A percentile compares a stretch with the other conserved stretches of the same genome.
phyloP scores from a whole-genome alignment of 139 green algal species.

The Chlamydomonas sp. region DNA sequence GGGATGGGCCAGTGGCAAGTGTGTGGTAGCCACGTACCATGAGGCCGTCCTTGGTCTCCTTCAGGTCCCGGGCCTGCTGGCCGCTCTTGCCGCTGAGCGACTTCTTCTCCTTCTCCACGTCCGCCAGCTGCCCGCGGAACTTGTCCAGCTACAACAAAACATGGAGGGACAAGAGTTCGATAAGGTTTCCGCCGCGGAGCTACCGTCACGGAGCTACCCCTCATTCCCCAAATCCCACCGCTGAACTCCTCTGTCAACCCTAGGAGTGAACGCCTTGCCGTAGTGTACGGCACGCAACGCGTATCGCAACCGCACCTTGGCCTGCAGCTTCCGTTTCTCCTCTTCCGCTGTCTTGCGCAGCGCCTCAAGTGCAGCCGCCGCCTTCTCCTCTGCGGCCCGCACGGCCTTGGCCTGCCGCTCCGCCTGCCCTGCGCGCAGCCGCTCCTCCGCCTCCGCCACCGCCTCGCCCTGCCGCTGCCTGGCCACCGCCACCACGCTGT shows the following conservation, averaged over 20 bases:
- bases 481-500: constrained; percentile 3
- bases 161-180: background rate
- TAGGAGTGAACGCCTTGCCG: too few species aligned
- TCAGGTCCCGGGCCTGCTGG: constrained; percentile 20
- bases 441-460: constrained; percentile 19
- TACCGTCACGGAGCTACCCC: too few species aligned
- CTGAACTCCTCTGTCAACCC: too few species aligned
- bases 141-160: constrained; percentile 19
- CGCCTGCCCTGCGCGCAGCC: background rate
- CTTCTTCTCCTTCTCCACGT: constrained; percentile 20
- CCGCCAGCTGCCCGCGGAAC: constrained; percentile 31
- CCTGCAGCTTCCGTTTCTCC: constrained; percentile 15
- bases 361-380: background rate
- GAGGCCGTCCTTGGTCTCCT: constrained; percentile 14
- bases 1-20: too few species aligned
- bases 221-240: too few species aligned
- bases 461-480: constrained; percentile 18
- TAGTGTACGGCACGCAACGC: too few species aligned
- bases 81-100: constrained; percentile 22
- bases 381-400: constrained; percentile 1
- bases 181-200: too few species aligned
- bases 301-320: background rate
- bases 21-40: too few species aligned
- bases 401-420: constrained; percentile 16
- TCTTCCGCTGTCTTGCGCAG: background rate